phyloP scores from a whole-genome alignment of 495 filamentous ascomycete genomes.

The Paragyromitra xinjiangensis region DNA sequence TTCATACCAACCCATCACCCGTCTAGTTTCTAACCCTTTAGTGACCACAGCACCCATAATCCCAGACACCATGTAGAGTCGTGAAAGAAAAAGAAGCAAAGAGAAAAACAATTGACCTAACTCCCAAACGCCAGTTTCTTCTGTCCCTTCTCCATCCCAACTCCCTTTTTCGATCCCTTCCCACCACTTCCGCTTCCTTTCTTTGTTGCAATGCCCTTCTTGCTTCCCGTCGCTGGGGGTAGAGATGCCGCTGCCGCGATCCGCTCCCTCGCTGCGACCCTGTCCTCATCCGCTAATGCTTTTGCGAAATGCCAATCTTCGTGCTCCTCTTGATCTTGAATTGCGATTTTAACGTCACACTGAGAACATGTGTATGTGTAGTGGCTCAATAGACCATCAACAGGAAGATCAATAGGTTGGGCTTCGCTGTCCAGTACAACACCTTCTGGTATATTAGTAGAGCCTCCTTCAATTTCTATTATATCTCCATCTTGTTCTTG shows the following conservation, averaged over 20 bases:
- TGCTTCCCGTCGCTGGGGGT: conserved; percentile 48
- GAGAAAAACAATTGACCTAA: background rate
- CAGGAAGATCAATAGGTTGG: background rate
- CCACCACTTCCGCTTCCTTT: conserved; percentile 57
- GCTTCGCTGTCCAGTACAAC: conserved; percentile 58
- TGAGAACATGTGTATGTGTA: conserved; percentile 69
- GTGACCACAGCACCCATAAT: background rate
- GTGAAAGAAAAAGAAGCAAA: background rate
- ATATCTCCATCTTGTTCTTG: background rate
- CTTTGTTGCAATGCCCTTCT: conserved; percentile 55
- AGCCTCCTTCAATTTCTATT: conserved; percentile 4
- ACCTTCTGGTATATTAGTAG: conserved; percentile 53
- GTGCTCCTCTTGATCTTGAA: conserved; percentile 75
- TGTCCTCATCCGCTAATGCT: conserved; percentile 68
- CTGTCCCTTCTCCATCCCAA: conserved; percentile 74
- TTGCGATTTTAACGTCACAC: conserved; percentile 69
- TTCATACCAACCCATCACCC: background rate
- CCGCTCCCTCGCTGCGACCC: conserved; percentile 33
- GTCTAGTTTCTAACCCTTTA: background rate
- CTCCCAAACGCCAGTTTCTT: conserved; percentile 74
- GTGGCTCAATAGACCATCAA: background rate
- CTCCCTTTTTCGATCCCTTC: conserved; percentile 53
- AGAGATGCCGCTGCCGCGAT: conserved; percentile 34
- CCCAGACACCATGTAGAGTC: background rate
- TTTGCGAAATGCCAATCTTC: conserved; percentile 97